Conservation (phyloP, 1,284 basidiomycete genomes). For the Anthracocystis setariae region DNA sequence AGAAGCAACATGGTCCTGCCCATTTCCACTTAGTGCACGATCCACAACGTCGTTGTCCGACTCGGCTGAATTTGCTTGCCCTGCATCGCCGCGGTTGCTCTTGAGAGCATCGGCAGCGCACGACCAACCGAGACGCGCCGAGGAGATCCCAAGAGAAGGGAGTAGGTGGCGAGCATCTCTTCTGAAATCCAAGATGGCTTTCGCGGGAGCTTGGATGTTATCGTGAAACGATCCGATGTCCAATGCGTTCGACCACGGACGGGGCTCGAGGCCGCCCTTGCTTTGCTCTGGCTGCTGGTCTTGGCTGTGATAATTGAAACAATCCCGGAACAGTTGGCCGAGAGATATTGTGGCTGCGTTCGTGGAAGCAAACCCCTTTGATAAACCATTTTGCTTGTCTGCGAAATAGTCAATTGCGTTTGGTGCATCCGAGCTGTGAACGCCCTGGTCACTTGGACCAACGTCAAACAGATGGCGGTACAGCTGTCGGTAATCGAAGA, state of each 20-base stretch:
- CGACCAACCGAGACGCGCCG: slow-evolving; percentile 16
- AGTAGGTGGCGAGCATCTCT: slow-evolving; percentile 18
- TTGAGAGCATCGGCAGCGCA: neutral
- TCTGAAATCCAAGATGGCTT: slow-evolving; percentile 12
- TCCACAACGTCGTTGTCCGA: slow-evolving; percentile 9
- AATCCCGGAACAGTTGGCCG: slow-evolving; percentile 8
- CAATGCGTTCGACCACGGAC: slow-evolving; percentile 8
- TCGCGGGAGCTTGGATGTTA: neutral
- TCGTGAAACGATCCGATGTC: neutral
- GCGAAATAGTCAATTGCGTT: neutral
- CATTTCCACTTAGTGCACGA: neutral
- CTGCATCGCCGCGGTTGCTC: neutral
- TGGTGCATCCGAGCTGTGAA: neutral
- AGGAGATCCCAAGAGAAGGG: slow-evolving; percentile 12
- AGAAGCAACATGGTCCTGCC: neutral
- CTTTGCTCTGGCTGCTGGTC: neutral
- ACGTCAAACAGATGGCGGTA: slow-evolving; percentile 10
- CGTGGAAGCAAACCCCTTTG: slow-evolving; percentile 4
- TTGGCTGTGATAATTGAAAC: too few species aligned
- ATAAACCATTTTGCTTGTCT: neutral
- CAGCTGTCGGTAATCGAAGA: slow-evolving; percentile 10
- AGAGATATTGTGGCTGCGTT: slow-evolving; percentile 16
- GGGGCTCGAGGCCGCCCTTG: neutral
- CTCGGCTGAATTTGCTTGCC: neutral
- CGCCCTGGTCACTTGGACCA: neutral